These are phyloP conservation scores for Triticum urartu DNA, from an alignment of 176 grass and related monocot genomes.

Conservation along the genomic window DNA sequence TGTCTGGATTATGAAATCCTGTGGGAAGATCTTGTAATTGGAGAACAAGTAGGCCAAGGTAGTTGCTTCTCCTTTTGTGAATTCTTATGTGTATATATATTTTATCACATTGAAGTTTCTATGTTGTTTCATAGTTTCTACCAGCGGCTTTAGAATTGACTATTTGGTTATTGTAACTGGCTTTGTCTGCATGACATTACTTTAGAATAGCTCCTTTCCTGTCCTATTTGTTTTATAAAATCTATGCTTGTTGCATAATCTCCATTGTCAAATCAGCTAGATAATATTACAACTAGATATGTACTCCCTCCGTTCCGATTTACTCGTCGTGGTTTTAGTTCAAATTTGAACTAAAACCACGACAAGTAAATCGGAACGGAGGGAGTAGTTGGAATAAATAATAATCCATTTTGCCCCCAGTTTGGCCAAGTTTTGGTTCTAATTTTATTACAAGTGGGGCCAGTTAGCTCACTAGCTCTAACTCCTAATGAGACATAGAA, in stretches of 20 bases:
- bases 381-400: not conserved
- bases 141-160: not conserved
- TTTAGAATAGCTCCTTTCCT: not conserved
- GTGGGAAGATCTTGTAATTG: slow-evolving; percentile 95
- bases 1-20: slow-evolving; percentile 98
- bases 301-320: not conserved
- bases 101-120: not conserved
- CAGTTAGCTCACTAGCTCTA: not conserved
- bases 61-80: slow-evolving; percentile 36
- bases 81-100: not conserved
- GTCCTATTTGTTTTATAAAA: not conserved
- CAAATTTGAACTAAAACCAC: too few species aligned
- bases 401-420: not conserved
- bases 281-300: not conserved
- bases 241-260: not conserved
- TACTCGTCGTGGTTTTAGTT: too few species aligned
- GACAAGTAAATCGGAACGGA: too few species aligned
- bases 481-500: not conserved
- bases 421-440: not conserved
- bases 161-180: not conserved
- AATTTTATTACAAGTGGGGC: slow-evolving; percentile 15
- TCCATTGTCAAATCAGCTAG: not conserved
- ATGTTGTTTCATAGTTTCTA: slow-evolving; percentile 22
- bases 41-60: slow-evolving; percentile 99
- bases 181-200: not conserved